phyloP scores from a whole-genome alignment of 495 filamentous ascomycete species.

The Penicillium coffeae region DNA sequence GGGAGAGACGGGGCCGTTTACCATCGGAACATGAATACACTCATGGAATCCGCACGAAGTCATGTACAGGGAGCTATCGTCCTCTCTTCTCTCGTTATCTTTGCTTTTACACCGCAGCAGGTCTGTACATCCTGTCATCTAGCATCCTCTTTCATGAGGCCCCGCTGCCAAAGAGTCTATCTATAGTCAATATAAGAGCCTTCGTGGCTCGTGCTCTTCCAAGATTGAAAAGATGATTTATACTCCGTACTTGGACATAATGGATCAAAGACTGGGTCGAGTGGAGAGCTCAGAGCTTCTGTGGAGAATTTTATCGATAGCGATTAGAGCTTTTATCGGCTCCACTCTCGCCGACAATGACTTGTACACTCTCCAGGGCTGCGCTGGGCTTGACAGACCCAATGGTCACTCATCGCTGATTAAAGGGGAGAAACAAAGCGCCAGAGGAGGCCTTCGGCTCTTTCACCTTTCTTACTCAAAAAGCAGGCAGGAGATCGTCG shows the following conservation, averaged over 20 bases:
- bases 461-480: too few relatives aligned
- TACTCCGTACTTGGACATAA: too few relatives aligned
- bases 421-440: too few relatives aligned
- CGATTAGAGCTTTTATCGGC: conserved; percentile 4
- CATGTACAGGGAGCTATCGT: conserved; percentile 9
- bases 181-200: neutral
- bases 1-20: neutral
- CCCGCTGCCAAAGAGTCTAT: conserved; percentile 8
- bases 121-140: conserved; percentile 22
- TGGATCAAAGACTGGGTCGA: too few relatives aligned
- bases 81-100: conserved; percentile 2
- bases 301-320: neutral
- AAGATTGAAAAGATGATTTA: too few relatives aligned
- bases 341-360: conserved; percentile 1
- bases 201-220: too few relatives aligned
- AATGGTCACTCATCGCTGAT: too few relatives aligned
- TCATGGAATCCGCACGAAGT: conserved; percentile 12
- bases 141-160: conserved; percentile 4
- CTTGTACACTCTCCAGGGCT: neutral
- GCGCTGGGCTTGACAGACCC: neutral
- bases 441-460: too few relatives aligned
- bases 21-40: neutral
- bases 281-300: too few relatives aligned
- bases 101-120: conserved; percentile 12
- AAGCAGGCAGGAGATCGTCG: too few relatives aligned